phyloP scores from a whole-genome alignment of 257 asterid species.

The Penstemon newberryi region DNA sequence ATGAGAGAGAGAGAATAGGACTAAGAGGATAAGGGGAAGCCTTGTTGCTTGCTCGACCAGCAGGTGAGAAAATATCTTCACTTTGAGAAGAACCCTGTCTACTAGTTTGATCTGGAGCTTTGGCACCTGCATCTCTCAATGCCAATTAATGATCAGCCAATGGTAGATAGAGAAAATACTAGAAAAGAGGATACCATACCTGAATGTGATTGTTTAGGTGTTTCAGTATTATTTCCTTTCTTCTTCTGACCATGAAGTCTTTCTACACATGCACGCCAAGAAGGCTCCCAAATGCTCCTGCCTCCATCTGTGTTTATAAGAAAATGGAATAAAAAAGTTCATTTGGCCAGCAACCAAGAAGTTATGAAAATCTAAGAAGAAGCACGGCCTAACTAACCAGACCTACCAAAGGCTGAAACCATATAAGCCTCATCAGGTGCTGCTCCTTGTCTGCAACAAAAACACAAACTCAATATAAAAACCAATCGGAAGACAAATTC shows the following conservation, averaged over 20 bases:
- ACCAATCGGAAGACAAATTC: slow-evolving; percentile 14
- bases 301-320: slow-evolving; percentile 62
- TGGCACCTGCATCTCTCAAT: slow-evolving; percentile 53
- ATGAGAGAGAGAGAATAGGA: slow-evolving; percentile 69
- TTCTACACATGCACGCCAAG: slow-evolving; percentile 87
- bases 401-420: slow-evolving; percentile 87
- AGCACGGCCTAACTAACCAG: slow-evolving; percentile 41
- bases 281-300: slow-evolving; percentile 79
- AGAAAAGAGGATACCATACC: slow-evolving; percentile 46
- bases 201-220: slow-evolving; percentile 58
- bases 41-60: slow-evolving; percentile 56
- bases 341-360: slow-evolving; percentile 22
- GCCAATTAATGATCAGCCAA: slow-evolving; percentile 28
- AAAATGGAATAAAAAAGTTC: slow-evolving; percentile 5
- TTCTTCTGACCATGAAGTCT: slow-evolving; percentile 58
- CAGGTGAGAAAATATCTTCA: slow-evolving; percentile 50
- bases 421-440: slow-evolving; percentile 97
- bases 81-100: slow-evolving; percentile 50
- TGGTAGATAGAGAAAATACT: slow-evolving; percentile 16
- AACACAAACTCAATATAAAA: slow-evolving; percentile 24
- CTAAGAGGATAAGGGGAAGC: slow-evolving; percentile 51
- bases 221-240: slow-evolving; percentile 49
- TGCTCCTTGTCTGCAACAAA: slow-evolving; percentile 77
- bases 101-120: slow-evolving; percentile 53
- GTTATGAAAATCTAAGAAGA: background rate